Evolutionary conservation across 768 basidiomycete genomes (phyloP).

Genomic region (Artomyces pyxidatus): DNA sequence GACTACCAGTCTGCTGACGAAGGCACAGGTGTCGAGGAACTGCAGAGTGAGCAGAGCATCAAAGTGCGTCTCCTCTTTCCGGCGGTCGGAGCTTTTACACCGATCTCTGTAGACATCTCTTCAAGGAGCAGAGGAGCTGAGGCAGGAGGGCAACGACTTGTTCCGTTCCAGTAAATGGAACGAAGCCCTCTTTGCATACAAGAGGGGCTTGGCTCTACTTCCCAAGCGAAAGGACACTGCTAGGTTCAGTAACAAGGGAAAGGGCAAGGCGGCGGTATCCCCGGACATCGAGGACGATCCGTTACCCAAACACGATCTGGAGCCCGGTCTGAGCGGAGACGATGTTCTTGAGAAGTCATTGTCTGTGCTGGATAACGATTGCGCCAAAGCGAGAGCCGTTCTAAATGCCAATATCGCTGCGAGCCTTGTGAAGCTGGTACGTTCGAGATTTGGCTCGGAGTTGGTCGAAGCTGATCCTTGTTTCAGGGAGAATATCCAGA

Average conservation of each 20-base stretch:
- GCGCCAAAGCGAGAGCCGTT: constrained; percentile 55
- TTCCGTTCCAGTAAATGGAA: constrained; percentile 63
- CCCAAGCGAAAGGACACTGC: constrained; percentile 39
- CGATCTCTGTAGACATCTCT: constrained; percentile 33
- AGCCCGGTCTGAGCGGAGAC: no score
- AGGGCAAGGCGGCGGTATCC: constrained; percentile 13
- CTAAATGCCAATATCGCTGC: constrained; percentile 86
- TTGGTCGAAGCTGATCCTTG: constrained; percentile 65
- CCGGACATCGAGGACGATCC: constrained; percentile 18
- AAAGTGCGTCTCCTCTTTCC: constrained; percentile 3
- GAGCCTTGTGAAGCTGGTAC: constrained; percentile 71
- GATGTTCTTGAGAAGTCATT: constrained; percentile 16
- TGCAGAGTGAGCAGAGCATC: constrained; percentile 3
- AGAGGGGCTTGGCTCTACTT: constrained; percentile 55
- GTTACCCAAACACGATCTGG: constrained; percentile 12
- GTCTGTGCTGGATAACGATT: constrained; percentile 34
- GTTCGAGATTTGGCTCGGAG: constrained; percentile 70
- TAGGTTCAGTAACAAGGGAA: constrained; percentile 15
- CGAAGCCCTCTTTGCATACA: constrained; percentile 65
- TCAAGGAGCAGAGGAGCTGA: constrained; percentile 50
- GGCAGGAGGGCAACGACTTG: constrained; percentile 65
- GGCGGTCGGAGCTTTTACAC: neutral
- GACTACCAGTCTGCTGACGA: neutral
- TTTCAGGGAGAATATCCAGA: constrained; percentile 11
- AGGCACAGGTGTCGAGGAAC: neutral